phyloP scores from a whole-genome alignment of 2,329 filamentous ascomycete species.

The Madurella mycetomatis region DNA sequence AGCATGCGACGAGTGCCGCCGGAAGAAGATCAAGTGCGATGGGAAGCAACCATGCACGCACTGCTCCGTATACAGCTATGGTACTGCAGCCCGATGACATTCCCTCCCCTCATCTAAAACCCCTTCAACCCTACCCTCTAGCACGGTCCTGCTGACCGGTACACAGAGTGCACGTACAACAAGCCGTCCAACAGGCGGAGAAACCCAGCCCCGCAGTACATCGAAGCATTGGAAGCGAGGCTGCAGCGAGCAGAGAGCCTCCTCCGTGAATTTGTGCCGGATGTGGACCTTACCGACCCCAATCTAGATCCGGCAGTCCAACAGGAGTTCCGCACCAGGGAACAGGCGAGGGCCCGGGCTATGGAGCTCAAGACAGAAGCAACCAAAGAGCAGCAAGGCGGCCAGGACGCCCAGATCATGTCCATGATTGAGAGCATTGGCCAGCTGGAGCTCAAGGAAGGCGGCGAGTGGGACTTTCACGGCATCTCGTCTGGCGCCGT shows the following conservation, averaged over 20 bases:
- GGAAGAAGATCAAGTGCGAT: slow-evolving; percentile 86
- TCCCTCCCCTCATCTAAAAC: neutral
- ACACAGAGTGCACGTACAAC: slow-evolving; percentile 84
- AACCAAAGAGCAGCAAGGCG: slow-evolving; percentile 31
- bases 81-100: slow-evolving; percentile 53
- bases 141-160: slow-evolving; percentile 23
- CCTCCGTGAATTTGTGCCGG: slow-evolving; percentile 73
- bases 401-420: slow-evolving; percentile 70
- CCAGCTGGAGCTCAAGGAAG: slow-evolving; percentile 84
- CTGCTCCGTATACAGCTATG: slow-evolving; percentile 97
- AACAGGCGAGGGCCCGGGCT: slow-evolving; percentile 46
- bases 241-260: slow-evolving; percentile 79
- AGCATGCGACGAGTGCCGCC: slow-evolving; percentile 76
- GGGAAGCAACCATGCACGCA: slow-evolving; percentile 88
- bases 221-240: slow-evolving; percentile 80
- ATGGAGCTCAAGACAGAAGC: slow-evolving; percentile 38
- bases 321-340: slow-evolving; percentile 59
- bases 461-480: slow-evolving; percentile 91
- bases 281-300: slow-evolving; percentile 80
- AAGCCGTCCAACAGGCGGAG: slow-evolving; percentile 88
- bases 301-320: slow-evolving; percentile 73
- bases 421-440: slow-evolving; percentile 95
- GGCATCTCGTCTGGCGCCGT: slow-evolving; percentile 88
- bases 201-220: slow-evolving; percentile 88
- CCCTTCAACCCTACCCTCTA: slow-evolving; percentile 2